Conservation (phyloP, 2,329 filamentous ascomycete species). For the Teratosphaeria nubilosa region DNA sequence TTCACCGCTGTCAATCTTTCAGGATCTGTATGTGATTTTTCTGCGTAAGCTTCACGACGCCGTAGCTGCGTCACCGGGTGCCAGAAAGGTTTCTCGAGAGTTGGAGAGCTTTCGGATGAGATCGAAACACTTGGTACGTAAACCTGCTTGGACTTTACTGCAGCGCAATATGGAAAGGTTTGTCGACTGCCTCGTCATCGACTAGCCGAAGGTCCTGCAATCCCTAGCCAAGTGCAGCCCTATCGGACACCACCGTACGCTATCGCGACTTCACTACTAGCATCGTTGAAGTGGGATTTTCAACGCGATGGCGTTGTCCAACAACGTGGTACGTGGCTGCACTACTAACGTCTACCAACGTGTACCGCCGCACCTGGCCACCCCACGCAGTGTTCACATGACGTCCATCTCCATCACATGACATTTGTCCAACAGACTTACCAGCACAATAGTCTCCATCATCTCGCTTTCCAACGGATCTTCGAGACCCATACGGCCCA, state of each 20-base stretch:
- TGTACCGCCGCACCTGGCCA: neutral
- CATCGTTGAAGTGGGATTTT: neutral
- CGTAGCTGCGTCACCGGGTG: too few relatives aligned
- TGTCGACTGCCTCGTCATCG: neutral
- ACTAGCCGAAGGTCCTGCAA: neutral
- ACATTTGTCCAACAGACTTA: neutral
- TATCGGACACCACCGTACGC: neutral
- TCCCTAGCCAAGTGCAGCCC: neutral
- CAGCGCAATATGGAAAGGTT: neutral
- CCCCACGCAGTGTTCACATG: neutral
- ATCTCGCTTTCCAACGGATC: conserved; percentile 62
- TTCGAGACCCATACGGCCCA: conserved; percentile 65
- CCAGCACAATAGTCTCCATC: neutral
- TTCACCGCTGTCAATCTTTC: neutral
- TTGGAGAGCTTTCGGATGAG: too few relatives aligned
- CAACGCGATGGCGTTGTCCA: neutral
- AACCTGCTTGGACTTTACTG: neutral
- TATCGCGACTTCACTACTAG: neutral
- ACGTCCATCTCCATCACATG: neutral
- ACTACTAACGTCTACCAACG: neutral
- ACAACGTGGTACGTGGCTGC: neutral
- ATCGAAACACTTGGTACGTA: neutral
- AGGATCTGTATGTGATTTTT: neutral
- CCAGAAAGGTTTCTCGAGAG: too few relatives aligned
- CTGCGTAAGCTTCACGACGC: too few relatives aligned